These are phyloP conservation scores for Tylopilus felleus DNA, from an alignment of 768 basidiomycete genomes.

Conservation along the genomic window DNA sequence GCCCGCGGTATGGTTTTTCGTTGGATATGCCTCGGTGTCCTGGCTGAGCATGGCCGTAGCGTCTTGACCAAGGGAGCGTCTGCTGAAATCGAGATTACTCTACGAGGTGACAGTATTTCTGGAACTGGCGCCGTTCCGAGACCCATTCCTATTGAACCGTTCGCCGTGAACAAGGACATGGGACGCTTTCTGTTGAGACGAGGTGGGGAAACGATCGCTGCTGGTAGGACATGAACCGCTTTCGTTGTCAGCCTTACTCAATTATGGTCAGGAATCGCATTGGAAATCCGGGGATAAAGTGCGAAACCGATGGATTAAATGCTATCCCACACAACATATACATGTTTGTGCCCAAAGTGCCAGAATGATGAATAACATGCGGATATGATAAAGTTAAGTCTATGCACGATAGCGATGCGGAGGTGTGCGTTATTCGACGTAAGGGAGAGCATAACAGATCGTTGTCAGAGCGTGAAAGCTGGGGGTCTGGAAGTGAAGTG, in stretches of 20 bases:
- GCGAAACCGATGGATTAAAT: slow-evolving; percentile 1
- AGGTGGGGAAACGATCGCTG: slow-evolving; percentile 91
- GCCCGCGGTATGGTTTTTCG: slow-evolving; percentile 60
- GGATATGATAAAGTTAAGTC: slow-evolving; percentile 21
- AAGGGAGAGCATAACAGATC: slow-evolving; percentile 17
- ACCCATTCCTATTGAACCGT: slow-evolving; percentile 83
- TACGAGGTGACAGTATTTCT: slow-evolving; percentile 56
- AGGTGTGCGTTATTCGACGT: slow-evolving; percentile 11
- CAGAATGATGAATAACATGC: slow-evolving; percentile 9
- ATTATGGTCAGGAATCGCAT: slow-evolving; percentile 39
- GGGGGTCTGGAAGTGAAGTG: not conserved
- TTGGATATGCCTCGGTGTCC: not conserved
- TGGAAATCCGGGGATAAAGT: slow-evolving; percentile 37
- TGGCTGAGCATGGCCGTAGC: slow-evolving; percentile 38
- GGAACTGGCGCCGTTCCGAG: slow-evolving; percentile 44
- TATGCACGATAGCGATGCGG: slow-evolving; percentile 10
- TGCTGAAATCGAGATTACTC: slow-evolving; percentile 79
- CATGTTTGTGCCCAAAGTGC: slow-evolving; percentile 9
- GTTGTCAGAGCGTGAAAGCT: slow-evolving; percentile 5
- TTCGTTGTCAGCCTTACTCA: not conserved
- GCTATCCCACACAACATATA: slow-evolving; percentile 6
- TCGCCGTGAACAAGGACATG: slow-evolving; percentile 91
- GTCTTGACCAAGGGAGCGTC: slow-evolving; percentile 82
- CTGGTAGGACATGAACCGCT: slow-evolving; percentile 49
- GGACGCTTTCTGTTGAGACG: slow-evolving; percentile 84